Evolutionary conservation across 768 basidiomycete genomes (phyloP).

Genomic region (Kwoniella mangroviensis): DNA sequence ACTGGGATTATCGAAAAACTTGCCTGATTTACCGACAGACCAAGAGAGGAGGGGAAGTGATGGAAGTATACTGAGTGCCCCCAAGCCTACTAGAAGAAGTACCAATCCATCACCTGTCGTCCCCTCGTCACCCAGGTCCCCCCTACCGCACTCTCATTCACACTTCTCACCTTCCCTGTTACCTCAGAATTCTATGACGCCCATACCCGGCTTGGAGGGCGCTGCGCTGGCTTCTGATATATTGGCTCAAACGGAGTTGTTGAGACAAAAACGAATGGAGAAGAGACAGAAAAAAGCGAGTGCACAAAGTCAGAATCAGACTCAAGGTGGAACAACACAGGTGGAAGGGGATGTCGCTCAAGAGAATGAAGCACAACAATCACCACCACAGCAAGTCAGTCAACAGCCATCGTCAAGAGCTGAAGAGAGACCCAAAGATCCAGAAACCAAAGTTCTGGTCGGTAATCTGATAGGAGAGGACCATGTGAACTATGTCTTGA

Average conservation of each 20-base stretch:
- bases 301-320: constrained; percentile 16
- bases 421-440: constrained; percentile 16
- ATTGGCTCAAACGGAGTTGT: constrained; percentile 83
- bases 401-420: neutral
- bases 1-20: constrained; percentile 16
- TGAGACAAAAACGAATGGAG: constrained; percentile 74
- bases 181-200: constrained; percentile 26
- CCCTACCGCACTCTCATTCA: constrained; percentile 48
- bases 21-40: constrained; percentile 17
- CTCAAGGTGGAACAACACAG: too few relatives aligned
- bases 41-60: constrained; percentile 19
- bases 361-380: neutral
- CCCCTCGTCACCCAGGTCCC: constrained; percentile 33
- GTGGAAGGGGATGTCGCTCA: neutral
- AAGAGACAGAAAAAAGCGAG: constrained; percentile 64
- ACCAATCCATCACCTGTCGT: constrained; percentile 37
- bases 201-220: constrained; percentile 52
- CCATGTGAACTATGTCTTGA: constrained; percentile 97
- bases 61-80: constrained; percentile 1
- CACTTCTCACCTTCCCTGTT: constrained; percentile 26
- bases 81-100: constrained; percentile 29
- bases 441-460: constrained; percentile 70
- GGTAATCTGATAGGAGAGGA: constrained; percentile 98
- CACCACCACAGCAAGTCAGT: neutral
- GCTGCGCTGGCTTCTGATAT: constrained; percentile 72